Percentiles rank a stretch among this genome's conserved stretches.
Evolutionary conservation across 2,329 filamentous ascomycete species (phyloP).

Genomic region (Paracoccidioides brasiliensis): DNA sequence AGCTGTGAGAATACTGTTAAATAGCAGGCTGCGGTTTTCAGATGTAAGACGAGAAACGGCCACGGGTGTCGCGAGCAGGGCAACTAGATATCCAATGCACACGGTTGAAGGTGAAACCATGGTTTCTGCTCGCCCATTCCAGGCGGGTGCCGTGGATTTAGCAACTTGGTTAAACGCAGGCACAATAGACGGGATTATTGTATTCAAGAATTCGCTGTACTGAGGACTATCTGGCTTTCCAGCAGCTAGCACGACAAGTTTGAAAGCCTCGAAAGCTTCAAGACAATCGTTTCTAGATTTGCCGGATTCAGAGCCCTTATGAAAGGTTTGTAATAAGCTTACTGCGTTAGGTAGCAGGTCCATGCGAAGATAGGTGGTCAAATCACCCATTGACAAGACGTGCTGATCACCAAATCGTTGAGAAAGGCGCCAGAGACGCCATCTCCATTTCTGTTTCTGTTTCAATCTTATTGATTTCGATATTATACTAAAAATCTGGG

Average conservation of each 20-base stretch:
- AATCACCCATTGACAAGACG: conserved; percentile 13
- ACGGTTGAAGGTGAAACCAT: conserved; percentile 18
- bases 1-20: conserved; percentile 20
- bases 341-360: conserved; percentile 19
- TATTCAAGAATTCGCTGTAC: conserved; percentile 13
- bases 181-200: conserved; percentile 10
- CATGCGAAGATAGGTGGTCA: conserved; percentile 12
- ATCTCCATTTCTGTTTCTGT: conserved; percentile 24
- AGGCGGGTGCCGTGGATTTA: conserved; percentile 18
- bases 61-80: conserved; percentile 20
- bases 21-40: conserved; percentile 20
- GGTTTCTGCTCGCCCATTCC: conserved; percentile 27
- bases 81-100: conserved; percentile 22
- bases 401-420: conserved; percentile 23
- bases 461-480: conserved; percentile 20
- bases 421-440: conserved; percentile 29
- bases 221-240: conserved; percentile 13
- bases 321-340: conserved; percentile 19
- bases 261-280: conserved; percentile 28
- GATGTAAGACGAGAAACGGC: conserved; percentile 19
- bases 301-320: conserved; percentile 15
- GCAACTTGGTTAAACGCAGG: conserved; percentile 13
- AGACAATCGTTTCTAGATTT: conserved; percentile 15
- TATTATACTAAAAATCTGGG: conserved; percentile 1
- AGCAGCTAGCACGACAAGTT: conserved; percentile 18